Base-by-base conservation (phyloP, 2,329 filamentous ascomycete species). In the Aspergillus viridinutans region DNA sequence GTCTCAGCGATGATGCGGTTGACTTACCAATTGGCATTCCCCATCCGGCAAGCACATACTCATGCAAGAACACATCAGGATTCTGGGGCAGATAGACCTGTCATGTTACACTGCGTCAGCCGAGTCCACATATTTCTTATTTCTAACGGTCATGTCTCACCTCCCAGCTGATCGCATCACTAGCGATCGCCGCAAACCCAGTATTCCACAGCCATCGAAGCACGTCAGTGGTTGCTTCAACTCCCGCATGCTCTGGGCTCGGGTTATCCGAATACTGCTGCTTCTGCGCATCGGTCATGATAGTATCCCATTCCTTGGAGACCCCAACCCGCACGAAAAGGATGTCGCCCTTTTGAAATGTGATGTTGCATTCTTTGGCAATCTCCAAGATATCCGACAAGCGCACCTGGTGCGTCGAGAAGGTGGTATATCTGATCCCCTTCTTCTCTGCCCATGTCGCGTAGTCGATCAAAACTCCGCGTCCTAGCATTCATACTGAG, bases 121-220 rank as follows among this genome's bases (percentile, higher is more conserved):
- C 20, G 2, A 26, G 14, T 43, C 40, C 42, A 35, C 35, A 23
- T 26, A 32, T 35, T n/a, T n/a, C n/a, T n/a, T n/a, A n/a, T n/a
- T n/a, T 28, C 6, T 10, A 52, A 32, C 8, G 17, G 38, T 25
- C 43, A 6, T 28, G 21, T 64, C 68, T 75, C 20, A 78, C 78
- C 66, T 85, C 83, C 63, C 83, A 82, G 4, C 76, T 77, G 9
- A 83, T 80, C 21, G 80, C 78, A 58, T 87, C 84, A 12, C 84
- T 81, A 0, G 80, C 84, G 2, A 85, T 79, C 3, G 83, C 84
- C 0, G 82, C 74, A 64, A 86, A 85, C 17, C 77, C 73, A 25
- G 78, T 75, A 52, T 85, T 78, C 82, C 83, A 86, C 14, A 86
- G 71, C 83, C 83, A 87, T 45, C 78, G 74, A 8, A 84, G 74